Base-by-base conservation (phyloP, 805 yeast genomes). In the Saccharomycopsis sp. region DNA sequence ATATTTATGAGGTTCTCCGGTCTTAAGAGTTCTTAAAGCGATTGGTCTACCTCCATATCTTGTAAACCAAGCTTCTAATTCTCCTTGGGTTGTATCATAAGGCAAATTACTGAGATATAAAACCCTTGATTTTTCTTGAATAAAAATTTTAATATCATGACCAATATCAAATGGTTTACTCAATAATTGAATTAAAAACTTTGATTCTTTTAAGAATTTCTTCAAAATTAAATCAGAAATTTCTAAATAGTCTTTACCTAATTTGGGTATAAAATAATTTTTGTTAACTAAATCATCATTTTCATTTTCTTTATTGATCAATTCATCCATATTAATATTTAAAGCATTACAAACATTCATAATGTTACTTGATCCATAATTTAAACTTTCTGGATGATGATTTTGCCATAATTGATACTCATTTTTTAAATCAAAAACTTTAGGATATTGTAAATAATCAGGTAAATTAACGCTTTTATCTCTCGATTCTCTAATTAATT, bases 41-140 rank as follows among this genome's bases (percentile, higher is more conserved):
- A 83, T 70, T 2, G 95, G 94, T 37, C 88, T 69, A 2, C 85
- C 81, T 2, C 94, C 94, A 56, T 72, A 79, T 55, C 83, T 92
- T 3, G 86, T 76, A 56, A 86, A 87, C 95, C 96, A 88, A 25
- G 80, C 69, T 62, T 87, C 96, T 36, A 87, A 65, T 59, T 88
- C 96, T 38, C 86, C 70, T 59, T 88, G 96, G 1, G 95, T 88
- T 4, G 89, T 83, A 52, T 87, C 96, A 20, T 66, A 66, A 2
- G 95, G 88, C 48, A 88, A 62, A 57, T 85, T 86, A n/a, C 81
- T 69, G 59, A 87, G 63, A 56, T 76, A 84, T 39, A 87, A 57
- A n/a, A 85, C 83, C 52, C 76, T 78, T 3, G 94, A 82, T 42
- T 79, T 67, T 56, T 86, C 95, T 13, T 68, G 61, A 29, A 73